phyloP scores from a whole-genome alignment of 345 rosid species.

The Litchi chinensis region DNA sequence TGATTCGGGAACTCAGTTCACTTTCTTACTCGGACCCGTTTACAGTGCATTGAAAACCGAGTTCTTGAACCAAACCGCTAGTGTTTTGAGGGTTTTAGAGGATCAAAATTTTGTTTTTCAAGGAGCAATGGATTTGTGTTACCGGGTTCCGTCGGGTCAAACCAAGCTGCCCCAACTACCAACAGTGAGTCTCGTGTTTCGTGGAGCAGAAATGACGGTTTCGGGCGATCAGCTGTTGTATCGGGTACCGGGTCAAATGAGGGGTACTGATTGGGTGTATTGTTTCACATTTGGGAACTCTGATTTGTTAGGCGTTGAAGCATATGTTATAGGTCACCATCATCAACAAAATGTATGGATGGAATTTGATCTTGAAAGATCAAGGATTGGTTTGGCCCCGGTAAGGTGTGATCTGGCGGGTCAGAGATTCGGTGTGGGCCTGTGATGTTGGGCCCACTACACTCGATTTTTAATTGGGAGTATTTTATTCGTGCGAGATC shows the following conservation, averaged over 20 bases:
- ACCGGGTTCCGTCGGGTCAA: constrained; percentile 41
- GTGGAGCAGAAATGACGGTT: constrained; percentile 79
- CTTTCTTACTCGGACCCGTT: constrained; percentile 83
- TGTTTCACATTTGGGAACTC: constrained; percentile 92
- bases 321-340: constrained; percentile 87
- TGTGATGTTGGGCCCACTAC: neutral
- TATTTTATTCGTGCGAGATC: neutral
- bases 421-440: constrained; percentile 62
- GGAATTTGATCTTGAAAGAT: constrained; percentile 80
- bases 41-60: constrained; percentile 63
- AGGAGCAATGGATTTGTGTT: constrained; percentile 93
- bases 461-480: neutral
- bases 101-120: constrained; percentile 77
- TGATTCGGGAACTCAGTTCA: constrained; percentile 91
- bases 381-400: constrained; percentile 77
- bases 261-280: constrained; percentile 68
- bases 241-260: constrained; percentile 60
- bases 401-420: constrained; percentile 77
- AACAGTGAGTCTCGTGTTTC: constrained; percentile 62
- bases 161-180: constrained; percentile 47
- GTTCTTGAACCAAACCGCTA: constrained; percentile 60
- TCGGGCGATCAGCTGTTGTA: constrained; percentile 59
- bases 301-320: constrained; percentile 83
- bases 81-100: constrained; percentile 51
- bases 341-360: constrained; percentile 95